phyloP scores from a whole-genome alignment of 2,329 filamentous ascomycete species.

The Lachnellula occidentalis region DNA sequence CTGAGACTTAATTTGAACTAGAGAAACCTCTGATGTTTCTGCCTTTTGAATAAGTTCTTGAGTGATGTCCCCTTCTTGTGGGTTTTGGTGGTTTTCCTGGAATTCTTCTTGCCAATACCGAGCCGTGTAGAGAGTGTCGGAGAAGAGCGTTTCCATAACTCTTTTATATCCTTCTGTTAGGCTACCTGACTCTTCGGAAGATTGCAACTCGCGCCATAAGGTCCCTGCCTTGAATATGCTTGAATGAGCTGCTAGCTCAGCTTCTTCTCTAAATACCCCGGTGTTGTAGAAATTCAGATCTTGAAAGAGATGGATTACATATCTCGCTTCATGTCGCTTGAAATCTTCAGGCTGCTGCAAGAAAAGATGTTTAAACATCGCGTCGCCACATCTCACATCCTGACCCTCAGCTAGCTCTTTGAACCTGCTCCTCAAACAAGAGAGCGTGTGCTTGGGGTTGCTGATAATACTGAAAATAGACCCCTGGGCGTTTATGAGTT shows the following conservation, averaged over 20 bases:
- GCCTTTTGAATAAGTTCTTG: neutral
- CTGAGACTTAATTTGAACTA: neutral
- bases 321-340: neutral
- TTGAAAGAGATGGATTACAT: neutral
- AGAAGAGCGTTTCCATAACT: neutral
- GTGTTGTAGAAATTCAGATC: neutral
- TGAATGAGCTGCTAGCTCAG: neutral
- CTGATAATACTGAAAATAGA: too few relatives aligned
- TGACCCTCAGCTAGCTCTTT: neutral
- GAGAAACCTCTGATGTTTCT: neutral
- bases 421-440: too few relatives aligned
- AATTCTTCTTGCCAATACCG: too few relatives aligned
- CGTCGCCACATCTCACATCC: neutral
- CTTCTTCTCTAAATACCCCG: neutral
- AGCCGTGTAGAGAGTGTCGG: neutral
- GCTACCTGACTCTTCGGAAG: neutral
- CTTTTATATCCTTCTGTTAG: neutral
- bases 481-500: too few relatives aligned
- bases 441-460: too few relatives aligned
- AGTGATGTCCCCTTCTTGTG: neutral
- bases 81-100: too few relatives aligned
- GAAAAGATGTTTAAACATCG: neutral
- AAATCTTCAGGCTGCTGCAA: neutral
- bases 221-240: neutral
- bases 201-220: neutral